phyloP scores from a whole-genome alignment of 768 basidiomycete genomes.

The Leccinum ochraceum region DNA sequence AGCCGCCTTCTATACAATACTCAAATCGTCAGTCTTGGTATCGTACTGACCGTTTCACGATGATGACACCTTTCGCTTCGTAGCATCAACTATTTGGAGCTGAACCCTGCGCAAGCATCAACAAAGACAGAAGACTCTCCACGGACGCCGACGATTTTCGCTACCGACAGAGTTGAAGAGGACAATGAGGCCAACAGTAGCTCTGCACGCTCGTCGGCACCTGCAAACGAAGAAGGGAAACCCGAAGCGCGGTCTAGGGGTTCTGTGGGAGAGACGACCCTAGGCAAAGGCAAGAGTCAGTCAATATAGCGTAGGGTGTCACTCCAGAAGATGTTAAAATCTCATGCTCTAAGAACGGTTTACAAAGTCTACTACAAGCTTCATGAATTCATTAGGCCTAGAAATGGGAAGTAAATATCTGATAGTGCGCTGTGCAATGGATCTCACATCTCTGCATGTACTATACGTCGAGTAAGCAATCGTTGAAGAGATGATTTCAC shows the following conservation, averaged over 20 bases:
- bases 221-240: neutral
- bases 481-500: neutral
- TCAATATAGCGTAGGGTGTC: neutral
- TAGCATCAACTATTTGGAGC: conserved; percentile 31
- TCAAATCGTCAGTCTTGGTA: conserved; percentile 47
- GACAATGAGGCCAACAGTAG: conserved; percentile 9
- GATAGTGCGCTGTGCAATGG: neutral
- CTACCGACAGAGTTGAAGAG: neutral
- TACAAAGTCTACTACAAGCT: conserved; percentile 34
- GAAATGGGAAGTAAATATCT: neutral
- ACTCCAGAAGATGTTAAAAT: neutral
- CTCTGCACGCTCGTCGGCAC: neutral
- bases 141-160: conserved; percentile 15
- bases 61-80: conserved; percentile 4
- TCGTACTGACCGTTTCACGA: neutral
- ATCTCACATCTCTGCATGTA: conserved; percentile 75
- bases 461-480: conserved; percentile 37
- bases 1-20: conserved; percentile 53
- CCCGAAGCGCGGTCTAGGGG: neutral
- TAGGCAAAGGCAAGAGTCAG: neutral
- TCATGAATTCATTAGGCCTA: conserved; percentile 60
- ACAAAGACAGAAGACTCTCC: conserved; percentile 32
- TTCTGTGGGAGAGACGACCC: too few relatives aligned
- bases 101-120: conserved; percentile 34
- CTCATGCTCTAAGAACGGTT: conserved; percentile 14